phyloP scores from a whole-genome alignment of 148 eudicot genomes.

The Amaranthus cruentus region DNA sequence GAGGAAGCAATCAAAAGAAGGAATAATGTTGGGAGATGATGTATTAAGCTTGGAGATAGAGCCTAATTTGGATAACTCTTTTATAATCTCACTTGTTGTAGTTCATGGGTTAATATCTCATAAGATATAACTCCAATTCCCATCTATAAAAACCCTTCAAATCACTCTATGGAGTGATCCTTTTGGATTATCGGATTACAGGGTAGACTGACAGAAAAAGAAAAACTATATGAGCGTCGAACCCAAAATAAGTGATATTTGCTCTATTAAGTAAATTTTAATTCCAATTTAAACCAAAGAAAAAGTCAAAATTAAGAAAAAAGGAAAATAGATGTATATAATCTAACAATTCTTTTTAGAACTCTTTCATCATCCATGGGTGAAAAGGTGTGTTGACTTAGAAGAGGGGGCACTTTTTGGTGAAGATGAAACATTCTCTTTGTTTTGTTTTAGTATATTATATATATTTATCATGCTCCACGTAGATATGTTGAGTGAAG shows the following conservation, averaged over 20 bases:
- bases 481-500: constrained; percentile 10
- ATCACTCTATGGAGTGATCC: too few relatives aligned
- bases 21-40: constrained; percentile 61
- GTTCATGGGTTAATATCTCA: constrained; percentile 48
- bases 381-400: background rate
- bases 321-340: background rate
- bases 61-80: constrained; percentile 49
- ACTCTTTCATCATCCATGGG: background rate
- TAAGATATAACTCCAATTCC: constrained; percentile 22
- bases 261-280: too few relatives aligned
- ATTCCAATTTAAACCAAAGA: background rate
- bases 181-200: too few relatives aligned
- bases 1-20: constrained; percentile 42
- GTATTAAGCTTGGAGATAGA: constrained; percentile 53
- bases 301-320: background rate
- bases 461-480: background rate
- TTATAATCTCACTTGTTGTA: constrained; percentile 57
- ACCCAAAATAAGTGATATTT: too few relatives aligned
- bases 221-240: too few relatives aligned
- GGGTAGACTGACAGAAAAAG: too few relatives aligned
- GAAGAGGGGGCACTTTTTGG: background rate
- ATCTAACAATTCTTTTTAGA: background rate
- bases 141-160: background rate
- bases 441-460: background rate
- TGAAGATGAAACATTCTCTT: background rate